phyloP scores from a whole-genome alignment of 306 rosid genomes.

The Aeschynomene evenia region DNA sequence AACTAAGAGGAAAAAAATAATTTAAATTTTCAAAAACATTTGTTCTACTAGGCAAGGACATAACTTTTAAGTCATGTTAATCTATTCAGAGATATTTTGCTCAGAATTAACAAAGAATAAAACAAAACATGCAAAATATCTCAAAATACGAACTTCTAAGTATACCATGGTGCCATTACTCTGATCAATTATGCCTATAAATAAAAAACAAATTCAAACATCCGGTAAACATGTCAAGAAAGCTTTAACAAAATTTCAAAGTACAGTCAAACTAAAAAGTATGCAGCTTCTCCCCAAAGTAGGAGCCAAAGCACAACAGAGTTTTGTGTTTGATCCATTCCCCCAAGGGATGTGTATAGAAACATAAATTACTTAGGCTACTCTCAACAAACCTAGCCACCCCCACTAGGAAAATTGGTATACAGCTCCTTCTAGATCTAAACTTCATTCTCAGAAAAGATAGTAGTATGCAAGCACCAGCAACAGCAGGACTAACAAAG shows the following conservation, averaged over 20 bases:
- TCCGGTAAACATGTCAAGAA: conserved; percentile 33
- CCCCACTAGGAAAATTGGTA: conserved; percentile 39
- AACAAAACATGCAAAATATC: conserved; percentile 18
- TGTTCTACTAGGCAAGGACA: neutral
- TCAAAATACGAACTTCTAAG: neutral
- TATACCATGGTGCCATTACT: conserved; percentile 14
- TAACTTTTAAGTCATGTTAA: conserved; percentile 20
- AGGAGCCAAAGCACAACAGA: conserved; percentile 43
- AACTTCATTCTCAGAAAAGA: conserved; percentile 44
- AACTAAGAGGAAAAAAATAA: no score
- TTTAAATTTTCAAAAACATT: no score
- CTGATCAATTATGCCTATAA: neutral
- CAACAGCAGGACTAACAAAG: conserved; percentile 44
- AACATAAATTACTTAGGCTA: conserved; percentile 53
- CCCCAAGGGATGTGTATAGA: conserved; percentile 45
- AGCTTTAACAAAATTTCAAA: conserved; percentile 47
- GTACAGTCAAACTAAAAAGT: conserved; percentile 43
- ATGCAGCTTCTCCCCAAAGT: conserved; percentile 30
- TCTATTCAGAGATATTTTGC: conserved; percentile 6
- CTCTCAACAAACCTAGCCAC: conserved; percentile 38
- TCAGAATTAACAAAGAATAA: conserved; percentile 2
- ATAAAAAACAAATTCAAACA: conserved; percentile 26
- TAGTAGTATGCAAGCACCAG: conserved; percentile 58
- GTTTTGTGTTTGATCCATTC: conserved; percentile 48
- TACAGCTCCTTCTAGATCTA: conserved; percentile 35